Conservation (phyloP, 371 early-diverging fungal species). For the Syncephalastrum racemosum region DNA sequence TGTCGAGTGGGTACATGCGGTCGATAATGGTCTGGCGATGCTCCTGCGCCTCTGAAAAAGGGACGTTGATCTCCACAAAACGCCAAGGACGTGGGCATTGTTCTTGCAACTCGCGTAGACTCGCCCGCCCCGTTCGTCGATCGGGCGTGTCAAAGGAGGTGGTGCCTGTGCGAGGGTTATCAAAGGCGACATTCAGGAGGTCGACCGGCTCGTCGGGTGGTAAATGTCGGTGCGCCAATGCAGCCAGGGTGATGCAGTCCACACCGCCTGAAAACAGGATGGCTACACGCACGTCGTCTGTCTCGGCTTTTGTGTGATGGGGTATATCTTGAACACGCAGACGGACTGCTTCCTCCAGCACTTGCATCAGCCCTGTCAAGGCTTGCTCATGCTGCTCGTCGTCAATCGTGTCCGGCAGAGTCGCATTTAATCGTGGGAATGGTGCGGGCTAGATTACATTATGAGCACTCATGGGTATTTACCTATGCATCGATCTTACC, state of each 20-base stretch:
- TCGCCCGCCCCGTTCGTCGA: constrained; percentile 74
- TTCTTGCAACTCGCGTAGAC: constrained; percentile 39
- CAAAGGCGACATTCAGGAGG: constrained; percentile 95
- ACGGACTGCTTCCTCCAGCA: constrained; percentile 56
- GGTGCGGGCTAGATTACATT: constrained; percentile 27
- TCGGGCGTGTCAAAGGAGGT: constrained; percentile 84
- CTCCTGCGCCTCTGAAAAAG: constrained; percentile 67
- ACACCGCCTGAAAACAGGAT: constrained; percentile 95
- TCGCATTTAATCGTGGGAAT: constrained; percentile 49
- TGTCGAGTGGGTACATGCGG: constrained; percentile 80
- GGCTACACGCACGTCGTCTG: constrained; percentile 60
- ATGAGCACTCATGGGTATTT: too few relatives aligned
- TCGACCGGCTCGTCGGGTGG: constrained; percentile 81
- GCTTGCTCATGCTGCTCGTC: constrained; percentile 24
- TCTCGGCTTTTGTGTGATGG: constrained; percentile 33
- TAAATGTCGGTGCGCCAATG: constrained; percentile 68
- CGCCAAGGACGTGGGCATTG: constrained; percentile 57
- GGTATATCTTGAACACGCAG: constrained; percentile 61
- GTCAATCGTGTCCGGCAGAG: constrained; percentile 5
- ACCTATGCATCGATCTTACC: not conserved
- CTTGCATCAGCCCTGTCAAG: constrained; percentile 34
- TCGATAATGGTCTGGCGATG: constrained; percentile 61
- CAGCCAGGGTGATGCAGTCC: constrained; percentile 89
- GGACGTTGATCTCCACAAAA: constrained; percentile 89
- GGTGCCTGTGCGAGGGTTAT: constrained; percentile 75